Evolutionary conservation across 495 filamentous ascomycete genomes (phyloP).

Genomic region (Aspergillus carlsbadensis): DNA sequence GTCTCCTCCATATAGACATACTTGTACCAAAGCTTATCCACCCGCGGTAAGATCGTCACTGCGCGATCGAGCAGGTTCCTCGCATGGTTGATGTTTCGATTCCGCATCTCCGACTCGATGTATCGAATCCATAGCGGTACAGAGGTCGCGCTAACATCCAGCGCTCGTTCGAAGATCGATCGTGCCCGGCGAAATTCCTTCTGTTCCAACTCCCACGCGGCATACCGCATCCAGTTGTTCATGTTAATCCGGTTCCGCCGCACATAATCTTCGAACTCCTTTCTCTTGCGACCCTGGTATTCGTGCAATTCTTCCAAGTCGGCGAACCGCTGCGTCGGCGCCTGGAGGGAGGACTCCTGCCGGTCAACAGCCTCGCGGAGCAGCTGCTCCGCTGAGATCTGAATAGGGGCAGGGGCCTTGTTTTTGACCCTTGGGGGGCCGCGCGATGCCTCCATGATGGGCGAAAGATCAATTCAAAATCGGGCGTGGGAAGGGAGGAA

Average conservation of each 20-base stretch:
- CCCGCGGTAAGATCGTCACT: conserved; percentile 86
- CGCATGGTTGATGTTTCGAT: conserved; percentile 94
- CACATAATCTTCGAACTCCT: conserved; percentile 98
- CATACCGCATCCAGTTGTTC: conserved; percentile 99
- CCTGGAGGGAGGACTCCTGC: conserved; percentile 83
- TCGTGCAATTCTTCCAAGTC: conserved; percentile 98
- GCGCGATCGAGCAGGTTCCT: conserved; percentile 92
- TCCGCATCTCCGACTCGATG: conserved; percentile 95
- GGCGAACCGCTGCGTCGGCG: conserved; percentile 90
- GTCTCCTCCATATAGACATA: conserved; percentile 99
- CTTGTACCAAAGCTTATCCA: conserved; percentile 98
- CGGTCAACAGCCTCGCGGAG: conserved; percentile 97
- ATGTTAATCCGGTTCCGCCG: conserved; percentile 92
- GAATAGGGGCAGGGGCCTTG: conserved; percentile 84
- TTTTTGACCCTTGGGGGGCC: conserved; percentile 97
- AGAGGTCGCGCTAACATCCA: conserved; percentile 85
- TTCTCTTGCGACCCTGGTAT: conserved; percentile 91
- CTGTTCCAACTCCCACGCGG: conserved; percentile 95
- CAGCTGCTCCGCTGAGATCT: conserved; percentile 96
- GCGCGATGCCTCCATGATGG: conserved; percentile 84
- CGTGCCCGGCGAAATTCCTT: conserved; percentile 96
- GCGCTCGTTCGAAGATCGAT: conserved; percentile 93
- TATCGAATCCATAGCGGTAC: conserved; percentile 87
- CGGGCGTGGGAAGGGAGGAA: not conserved
- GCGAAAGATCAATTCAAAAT: not conserved